Conservation (phyloP, 768 basidiomycete genomes). For the Rhodocollybia butyracea region DNA sequence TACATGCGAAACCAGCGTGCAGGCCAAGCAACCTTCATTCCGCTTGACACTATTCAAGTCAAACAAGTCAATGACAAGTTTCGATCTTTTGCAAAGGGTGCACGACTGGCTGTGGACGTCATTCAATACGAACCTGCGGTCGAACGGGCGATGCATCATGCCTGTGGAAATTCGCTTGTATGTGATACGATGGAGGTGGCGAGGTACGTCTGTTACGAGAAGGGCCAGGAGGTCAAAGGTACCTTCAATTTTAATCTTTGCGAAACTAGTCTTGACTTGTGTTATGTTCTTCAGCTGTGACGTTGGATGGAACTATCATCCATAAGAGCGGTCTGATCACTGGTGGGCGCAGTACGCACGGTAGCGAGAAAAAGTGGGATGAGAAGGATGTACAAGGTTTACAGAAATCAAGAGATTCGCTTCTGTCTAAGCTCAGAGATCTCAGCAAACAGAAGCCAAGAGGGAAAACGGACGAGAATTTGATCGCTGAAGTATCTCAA, state of each 20-base stretch:
- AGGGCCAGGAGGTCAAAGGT: conserved; percentile 97
- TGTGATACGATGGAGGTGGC: conserved; percentile 97
- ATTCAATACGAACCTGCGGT: conserved; percentile 80
- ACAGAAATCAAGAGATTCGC: conserved; percentile 61
- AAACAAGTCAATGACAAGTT: conserved; percentile 95
- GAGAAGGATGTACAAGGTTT: conserved; percentile 90
- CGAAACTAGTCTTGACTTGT: not conserved
- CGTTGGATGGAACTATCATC: conserved; percentile 93
- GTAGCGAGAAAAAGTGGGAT: conserved; percentile 85
- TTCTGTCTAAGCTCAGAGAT: conserved; percentile 76
- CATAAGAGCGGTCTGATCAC: conserved; percentile 98
- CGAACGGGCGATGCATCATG: conserved; percentile 94
- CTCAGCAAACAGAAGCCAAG: conserved; percentile 81
- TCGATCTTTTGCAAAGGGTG: conserved; percentile 86
- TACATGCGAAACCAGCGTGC: conserved; percentile 94
- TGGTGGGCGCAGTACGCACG: conserved; percentile 81
- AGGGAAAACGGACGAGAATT: conserved; percentile 77
- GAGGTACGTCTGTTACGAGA: conserved; percentile 86
- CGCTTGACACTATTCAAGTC: conserved; percentile 94
- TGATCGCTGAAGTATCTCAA: conserved; percentile 72
- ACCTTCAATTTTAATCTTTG: conserved; percentile 15
- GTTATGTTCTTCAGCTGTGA: conserved; percentile 63
- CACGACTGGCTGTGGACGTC: conserved; percentile 81
- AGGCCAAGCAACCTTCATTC: conserved; percentile 96
- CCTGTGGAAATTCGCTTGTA: conserved; percentile 91